Percentiles rank a stretch among this genome's conserved stretches.
phyloP scores from a whole-genome alignment of 768 basidiomycete genomes.

The Lyophyllum semitale region DNA sequence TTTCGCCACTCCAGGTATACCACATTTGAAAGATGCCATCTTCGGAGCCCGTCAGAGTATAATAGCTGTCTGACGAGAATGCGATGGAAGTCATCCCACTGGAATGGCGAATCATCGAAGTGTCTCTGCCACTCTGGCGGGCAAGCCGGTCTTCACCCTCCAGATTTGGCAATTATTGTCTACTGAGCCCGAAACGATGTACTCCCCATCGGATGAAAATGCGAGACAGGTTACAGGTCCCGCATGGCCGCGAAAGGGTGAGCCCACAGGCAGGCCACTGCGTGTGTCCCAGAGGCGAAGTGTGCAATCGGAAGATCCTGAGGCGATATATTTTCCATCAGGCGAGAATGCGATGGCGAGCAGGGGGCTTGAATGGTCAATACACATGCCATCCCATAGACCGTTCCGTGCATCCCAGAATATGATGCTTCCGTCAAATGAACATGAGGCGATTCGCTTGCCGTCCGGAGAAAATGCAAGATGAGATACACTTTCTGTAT shows the following conservation, averaged over 20 bases:
- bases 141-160: conserved; percentile 19
- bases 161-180: conserved; percentile 25
- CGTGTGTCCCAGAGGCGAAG: conserved; percentile 9
- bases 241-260: conserved; percentile 16
- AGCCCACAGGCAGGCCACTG: conserved; percentile 17
- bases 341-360: neutral
- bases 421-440: conserved; percentile 26
- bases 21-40: conserved; percentile 19
- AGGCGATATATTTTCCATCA: conserved; percentile 1
- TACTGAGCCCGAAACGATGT: conserved; percentile 20
- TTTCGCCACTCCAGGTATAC: neutral
- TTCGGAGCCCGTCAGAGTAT: conserved; percentile 1
- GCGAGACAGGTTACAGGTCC: conserved; percentile 16
- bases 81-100: conserved; percentile 17
- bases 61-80: conserved; percentile 11
- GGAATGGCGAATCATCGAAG: conserved; percentile 16
- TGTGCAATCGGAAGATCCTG: neutral
- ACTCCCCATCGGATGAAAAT: conserved; percentile 20
- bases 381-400: conserved; percentile 19
- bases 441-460: conserved; percentile 23
- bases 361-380: neutral
- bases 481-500: conserved; percentile 9
- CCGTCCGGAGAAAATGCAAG: conserved; percentile 29
- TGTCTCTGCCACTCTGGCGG: no score
- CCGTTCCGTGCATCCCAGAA: conserved; percentile 24